Evolutionary conservation across 305 asterid species (phyloP).

Genomic region (Fraxinus paxiana): DNA sequence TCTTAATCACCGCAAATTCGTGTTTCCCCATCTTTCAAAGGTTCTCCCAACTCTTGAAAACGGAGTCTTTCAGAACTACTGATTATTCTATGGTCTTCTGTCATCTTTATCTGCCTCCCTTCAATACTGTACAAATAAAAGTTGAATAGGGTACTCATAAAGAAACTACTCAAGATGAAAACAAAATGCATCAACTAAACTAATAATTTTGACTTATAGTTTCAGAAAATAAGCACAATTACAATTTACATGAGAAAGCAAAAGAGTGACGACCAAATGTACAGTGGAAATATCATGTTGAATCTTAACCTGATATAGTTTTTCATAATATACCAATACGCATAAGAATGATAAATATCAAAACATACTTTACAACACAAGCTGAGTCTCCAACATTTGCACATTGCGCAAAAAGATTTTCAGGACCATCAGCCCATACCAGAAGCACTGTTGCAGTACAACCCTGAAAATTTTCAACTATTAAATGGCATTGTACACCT

Average conservation of each 20-base stretch:
- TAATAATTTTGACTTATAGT: neutral
- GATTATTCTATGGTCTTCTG: constrained; percentile 87
- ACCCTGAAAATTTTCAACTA: constrained; percentile 59
- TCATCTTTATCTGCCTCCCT: constrained; percentile 83
- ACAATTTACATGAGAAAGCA: neutral
- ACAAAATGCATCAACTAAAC: neutral
- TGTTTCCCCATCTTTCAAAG: constrained; percentile 86
- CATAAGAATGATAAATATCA: constrained; percentile 20
- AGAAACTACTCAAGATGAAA: neutral
- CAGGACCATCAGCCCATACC: constrained; percentile 67
- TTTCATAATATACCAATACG: neutral
- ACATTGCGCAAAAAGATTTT: constrained; percentile 73
- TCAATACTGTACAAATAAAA: constrained; percentile 51
- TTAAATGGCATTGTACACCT: constrained; percentile 24
- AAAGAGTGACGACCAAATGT: neutral
- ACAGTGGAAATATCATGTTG: neutral
- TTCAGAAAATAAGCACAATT: neutral
- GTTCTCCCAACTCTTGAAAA: constrained; percentile 67
- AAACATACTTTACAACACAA: constrained; percentile 74
- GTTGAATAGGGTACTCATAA: neutral
- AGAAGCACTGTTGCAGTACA: constrained; percentile 95
- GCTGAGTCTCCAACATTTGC: constrained; percentile 99
- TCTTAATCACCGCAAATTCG: constrained; percentile 69
- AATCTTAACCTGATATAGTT: neutral
- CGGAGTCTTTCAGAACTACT: constrained; percentile 81